Percentiles rank a stretch among this genome's conserved stretches.
These are phyloP conservation scores for Leishmania braziliensis DNA, from an alignment of 208 protist species.

Conservation along the genomic window DNA sequence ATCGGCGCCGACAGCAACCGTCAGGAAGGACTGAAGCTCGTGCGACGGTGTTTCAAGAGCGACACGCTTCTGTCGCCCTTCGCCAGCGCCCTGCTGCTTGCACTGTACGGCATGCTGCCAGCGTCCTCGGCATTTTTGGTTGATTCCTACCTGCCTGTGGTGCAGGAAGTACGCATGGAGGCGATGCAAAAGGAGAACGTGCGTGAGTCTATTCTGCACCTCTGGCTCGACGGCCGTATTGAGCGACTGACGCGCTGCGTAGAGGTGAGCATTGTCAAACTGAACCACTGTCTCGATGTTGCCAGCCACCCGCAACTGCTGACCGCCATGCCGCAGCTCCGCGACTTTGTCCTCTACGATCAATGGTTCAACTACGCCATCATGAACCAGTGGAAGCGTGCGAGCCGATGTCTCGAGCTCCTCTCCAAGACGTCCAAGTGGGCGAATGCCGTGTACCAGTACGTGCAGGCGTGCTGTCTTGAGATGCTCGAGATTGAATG, in stretches of 20 bases:
- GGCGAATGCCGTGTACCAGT: conserved; percentile 65
- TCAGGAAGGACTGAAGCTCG: conserved; percentile 39
- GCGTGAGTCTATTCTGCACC: conserved; percentile 53
- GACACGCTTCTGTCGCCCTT: conserved; percentile 63
- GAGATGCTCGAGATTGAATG: conserved; percentile 57
- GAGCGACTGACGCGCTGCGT: conserved; percentile 46
- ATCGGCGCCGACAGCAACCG: conserved; percentile 56
- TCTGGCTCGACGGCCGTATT: conserved; percentile 61
- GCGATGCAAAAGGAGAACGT: conserved; percentile 24
- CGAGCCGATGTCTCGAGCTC: conserved; percentile 30
- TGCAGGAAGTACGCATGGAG: conserved; percentile 30
- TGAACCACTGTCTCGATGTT: conserved; percentile 44
- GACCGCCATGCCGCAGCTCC: conserved; percentile 54
- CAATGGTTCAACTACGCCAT: conserved; percentile 49
- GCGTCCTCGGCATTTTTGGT: conserved; percentile 38
- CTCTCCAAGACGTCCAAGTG: conserved; percentile 57
- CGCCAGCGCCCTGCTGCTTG: conserved; percentile 49
- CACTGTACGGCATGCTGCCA: conserved; percentile 46
- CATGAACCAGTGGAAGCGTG: conserved; percentile 40
- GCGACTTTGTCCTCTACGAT: conserved; percentile 64
- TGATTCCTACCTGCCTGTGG: conserved; percentile 30
- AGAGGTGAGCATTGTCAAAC: conserved; percentile 26
- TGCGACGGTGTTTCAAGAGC: conserved; percentile 53
- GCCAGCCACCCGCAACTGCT: conserved; percentile 43
- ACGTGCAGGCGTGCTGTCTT: conserved; percentile 57